A percentile compares a stretch with the other conserved stretches of the same genome.
Conservation (phyloP, 2,329 filamentous ascomycete genomes). For the Didymella lethalis region DNA sequence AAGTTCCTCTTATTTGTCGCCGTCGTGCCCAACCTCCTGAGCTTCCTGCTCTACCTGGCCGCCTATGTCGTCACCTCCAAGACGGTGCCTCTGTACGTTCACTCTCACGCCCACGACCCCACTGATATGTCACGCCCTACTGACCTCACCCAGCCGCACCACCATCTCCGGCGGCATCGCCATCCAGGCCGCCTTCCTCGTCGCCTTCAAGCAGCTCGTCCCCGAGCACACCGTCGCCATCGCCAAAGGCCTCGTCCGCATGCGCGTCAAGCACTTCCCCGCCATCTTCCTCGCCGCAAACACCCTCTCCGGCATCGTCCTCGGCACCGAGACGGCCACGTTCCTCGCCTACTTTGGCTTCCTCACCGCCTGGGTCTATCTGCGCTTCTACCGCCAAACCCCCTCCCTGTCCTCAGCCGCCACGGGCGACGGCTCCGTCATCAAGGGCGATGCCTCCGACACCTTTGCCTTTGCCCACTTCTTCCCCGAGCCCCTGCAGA, state of each 20-base stretch:
- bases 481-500: slow-evolving; percentile 86
- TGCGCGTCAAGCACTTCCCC: slow-evolving; percentile 83
- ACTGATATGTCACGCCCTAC: not conserved
- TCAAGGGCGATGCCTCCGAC: slow-evolving; percentile 92
- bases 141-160: slow-evolving; percentile 64
- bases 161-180: slow-evolving; percentile 89
- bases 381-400: slow-evolving; percentile 89
- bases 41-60: slow-evolving; percentile 76
- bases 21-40: slow-evolving; percentile 80
- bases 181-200: slow-evolving; percentile 90
- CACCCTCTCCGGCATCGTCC: slow-evolving; percentile 68
- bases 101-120: not conserved
- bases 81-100: slow-evolving; percentile 72
- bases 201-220: slow-evolving; percentile 96
- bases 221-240: slow-evolving; percentile 96
- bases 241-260: slow-evolving; percentile 84
- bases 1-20: slow-evolving; percentile 84
- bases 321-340: slow-evolving; percentile 77
- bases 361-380: slow-evolving; percentile 89
- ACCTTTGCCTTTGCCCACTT: slow-evolving; percentile 96
- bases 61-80: slow-evolving; percentile 75
- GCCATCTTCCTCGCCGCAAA: slow-evolving; percentile 78
- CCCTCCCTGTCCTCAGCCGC: slow-evolving; percentile 63
- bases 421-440: slow-evolving; percentile 60
- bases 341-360: slow-evolving; percentile 84